Base-by-base conservation (phyloP, 108 stramenopile genomes). In the Cylindrotheca fusiformis region DNA sequence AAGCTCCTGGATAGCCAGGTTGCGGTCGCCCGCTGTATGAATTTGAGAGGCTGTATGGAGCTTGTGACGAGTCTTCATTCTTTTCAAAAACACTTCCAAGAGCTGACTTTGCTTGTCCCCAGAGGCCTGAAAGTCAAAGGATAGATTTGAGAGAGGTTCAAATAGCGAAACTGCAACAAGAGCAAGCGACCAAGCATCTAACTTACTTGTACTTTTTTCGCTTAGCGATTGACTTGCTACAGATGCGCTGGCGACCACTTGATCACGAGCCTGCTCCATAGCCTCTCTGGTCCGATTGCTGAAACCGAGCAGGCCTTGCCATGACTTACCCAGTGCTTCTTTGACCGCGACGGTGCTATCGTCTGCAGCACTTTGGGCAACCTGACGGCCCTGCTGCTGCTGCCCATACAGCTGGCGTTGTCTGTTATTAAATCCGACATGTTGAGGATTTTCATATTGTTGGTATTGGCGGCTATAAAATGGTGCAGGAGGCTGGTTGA, bases 251-350 rank as follows among this genome's bases (percentile, higher is more conserved):
- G 61, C 63, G 4, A 75, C 82, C 12, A 84, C 82, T 36, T 69
- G 65, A 5, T 80, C 72, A n/a, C 60, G 58, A 52, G 75, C 82
- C 29, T 52, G 58, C 41, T 64, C 82, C 21, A 73, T 73, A 2
- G 63, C 74, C 52, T 76, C 77, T 33, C 75, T 75, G 0, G 84
- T 80, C 14, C 58, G 53, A 32, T 65, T 77, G 5, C 80, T 60
- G 18, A 85, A 79, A 4, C 84, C 84, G 6, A 85, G 55, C 3
- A 85, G 33, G 30, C 80, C 68, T 52, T 77, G 72, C 84, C 84
- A 85, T 1, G 84, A 64, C 1, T 32, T 58, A 20, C 80, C 76
- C n/a, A 85, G 44, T 4, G 80, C 80, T 46, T 68, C 70, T 29
- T 60, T 68, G 20, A 84, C 66, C 32, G 69, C 69, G 41, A 48